Base-by-base conservation (phyloP, 148 eudicot genomes). In the Arbutus unedo region DNA sequence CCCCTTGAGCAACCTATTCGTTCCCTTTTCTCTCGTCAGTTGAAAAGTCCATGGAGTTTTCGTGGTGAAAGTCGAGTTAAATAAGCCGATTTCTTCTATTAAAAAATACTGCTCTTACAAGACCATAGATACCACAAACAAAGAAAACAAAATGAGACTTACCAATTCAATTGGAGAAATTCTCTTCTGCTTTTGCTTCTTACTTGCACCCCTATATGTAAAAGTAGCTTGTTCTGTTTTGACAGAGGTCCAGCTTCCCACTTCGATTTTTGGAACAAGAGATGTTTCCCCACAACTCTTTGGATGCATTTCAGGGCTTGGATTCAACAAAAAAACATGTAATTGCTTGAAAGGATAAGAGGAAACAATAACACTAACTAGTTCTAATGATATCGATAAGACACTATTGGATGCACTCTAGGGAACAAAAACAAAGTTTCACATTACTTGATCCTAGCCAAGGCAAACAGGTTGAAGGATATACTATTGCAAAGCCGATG, bases 221-320 rank as follows among this genome's bases (percentile, higher is more conserved):
- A 38, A 51, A 83, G 87, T 15, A 84, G 84, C 73, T 83, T 85
- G 82, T 56, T 89, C 91, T 64, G 82, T 60, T 89, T 90, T 94
- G 19, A 96, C 98, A 66, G 91, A 79, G 50, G 86, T 91, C 98
- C 96, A 94, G 79, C 88, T 85, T 85, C 93, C 97, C 77, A 70
- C 76, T 84, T 93, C 93, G 60, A 79, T 75, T 86, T 93, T 92
- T 54, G 93, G 87, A 81, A 15, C 82, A 83, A 74, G 67, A 78
- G 83, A 86, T 77, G 85, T 79, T 84, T 84, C 84, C 72, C 83
- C 83, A 78, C 45, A 62, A 48, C 79, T 74, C 77, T 81, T 87
- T 50, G 47, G 15, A 41, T 86, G 90, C 80, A 82, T 82, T 88
- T 81, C 66, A 74, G 84, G 86, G 60, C 91, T 90, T 90, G 78